phyloP scores from a whole-genome alignment of 306 rosid species.

The Vigna trinervia region DNA sequence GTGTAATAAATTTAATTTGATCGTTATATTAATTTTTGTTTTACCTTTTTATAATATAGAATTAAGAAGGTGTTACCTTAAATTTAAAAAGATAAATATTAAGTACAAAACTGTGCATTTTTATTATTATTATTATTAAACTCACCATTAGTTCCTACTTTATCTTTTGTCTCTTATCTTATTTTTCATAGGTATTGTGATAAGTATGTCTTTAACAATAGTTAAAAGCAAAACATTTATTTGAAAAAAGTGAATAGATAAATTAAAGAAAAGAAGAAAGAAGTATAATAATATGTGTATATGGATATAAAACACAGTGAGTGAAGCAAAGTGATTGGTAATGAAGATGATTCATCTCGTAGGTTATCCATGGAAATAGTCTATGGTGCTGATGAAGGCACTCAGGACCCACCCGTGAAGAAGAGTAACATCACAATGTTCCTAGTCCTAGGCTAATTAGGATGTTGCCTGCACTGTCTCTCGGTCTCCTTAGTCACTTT shows the following conservation, averaged over 20 bases:
- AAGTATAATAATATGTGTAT: neutral
- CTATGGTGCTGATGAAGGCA: neutral
- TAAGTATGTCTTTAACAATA: no score
- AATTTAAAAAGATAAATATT: no score
- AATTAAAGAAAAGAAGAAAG: neutral
- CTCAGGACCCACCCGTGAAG: constrained; percentile 3
- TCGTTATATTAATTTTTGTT: no score
- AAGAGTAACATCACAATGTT: constrained; percentile 28
- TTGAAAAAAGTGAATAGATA: neutral
- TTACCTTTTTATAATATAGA: no score
- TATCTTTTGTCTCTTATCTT: no score
- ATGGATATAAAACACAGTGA: constrained; percentile 13
- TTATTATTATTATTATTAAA: no score
- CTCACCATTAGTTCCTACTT: no score
- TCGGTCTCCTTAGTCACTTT: constrained; percentile 39
- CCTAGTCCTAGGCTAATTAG: constrained; percentile 35
- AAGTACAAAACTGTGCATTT: no score
- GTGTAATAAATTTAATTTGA: no score
- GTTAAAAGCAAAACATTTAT: no score
- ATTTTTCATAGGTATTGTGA: no score
- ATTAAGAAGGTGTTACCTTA: no score
- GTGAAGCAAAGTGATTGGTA: constrained; percentile 13
- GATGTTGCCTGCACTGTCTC: constrained; percentile 42
- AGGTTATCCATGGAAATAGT: constrained; percentile 46
- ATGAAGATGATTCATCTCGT: constrained; percentile 25